Base-by-base conservation (phyloP, 306 rosid genomes). In the Prunus dulcis region DNA sequence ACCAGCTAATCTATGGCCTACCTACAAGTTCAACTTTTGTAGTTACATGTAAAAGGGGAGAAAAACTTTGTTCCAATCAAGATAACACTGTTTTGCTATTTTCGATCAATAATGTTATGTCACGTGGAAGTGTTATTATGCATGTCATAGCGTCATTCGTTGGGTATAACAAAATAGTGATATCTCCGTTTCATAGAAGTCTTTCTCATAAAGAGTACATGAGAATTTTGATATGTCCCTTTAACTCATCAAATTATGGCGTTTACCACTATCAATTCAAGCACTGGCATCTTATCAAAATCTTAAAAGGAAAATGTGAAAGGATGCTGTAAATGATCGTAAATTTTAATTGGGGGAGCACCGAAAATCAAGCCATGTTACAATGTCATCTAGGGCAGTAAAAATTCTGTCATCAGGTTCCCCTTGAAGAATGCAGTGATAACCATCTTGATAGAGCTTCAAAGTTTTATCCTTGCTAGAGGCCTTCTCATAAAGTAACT, bases 351-450 rank as follows among this genome's bases (percentile, higher is more conserved):
- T 46, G 9, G 34, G 66, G 64, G 56, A 79, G 78, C 85, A 82
- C 56, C 94, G 88, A 7, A 73, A 77, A 71, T 89, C 87, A 71
- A 91, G 87, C 95, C 93, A 85, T 9, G 83, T 71, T 51, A 89
- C 85, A 58, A 91, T 88, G 81, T 88, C 97, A 70, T 83, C 61
- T 45, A 88, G 90, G 12, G 82, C 84, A 51, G 76, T 78, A 34
- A 70, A 85, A 77, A 89, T 89, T 79, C 71, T 85, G 67, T 80
- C 90, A 81, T 89, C 93, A 9, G 92, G 82, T 82, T 91, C 95
- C 41, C 95, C 93, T 89, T 89, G 93, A 73, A 91, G 78, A 72
- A 91, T 86, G 81, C 92, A 82, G 69, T 91, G 93, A 85, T 79
- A 88, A 30, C 88, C 84, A 67, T 78, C 90, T 73, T 82, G 91